These are phyloP conservation scores for Nicotiana benthamiana DNA, from an alignment of 257 asterid genomes.

Conservation along the genomic window DNA sequence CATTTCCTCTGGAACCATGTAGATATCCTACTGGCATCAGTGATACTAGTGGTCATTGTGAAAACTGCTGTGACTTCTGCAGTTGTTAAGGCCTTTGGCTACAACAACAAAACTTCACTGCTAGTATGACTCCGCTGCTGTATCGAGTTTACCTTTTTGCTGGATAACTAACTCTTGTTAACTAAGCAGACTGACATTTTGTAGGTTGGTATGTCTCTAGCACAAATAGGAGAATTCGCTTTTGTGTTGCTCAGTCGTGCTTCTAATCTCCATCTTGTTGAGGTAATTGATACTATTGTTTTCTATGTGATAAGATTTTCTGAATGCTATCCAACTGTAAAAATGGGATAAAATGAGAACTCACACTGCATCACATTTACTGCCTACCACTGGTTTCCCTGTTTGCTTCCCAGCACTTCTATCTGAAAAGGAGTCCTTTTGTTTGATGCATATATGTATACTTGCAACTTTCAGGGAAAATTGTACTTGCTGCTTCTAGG, in stretches of 20 bases:
- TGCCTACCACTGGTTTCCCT: not conserved
- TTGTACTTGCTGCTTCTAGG: constrained; percentile 93
- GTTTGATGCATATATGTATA: not conserved
- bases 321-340: not conserved
- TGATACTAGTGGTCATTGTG: constrained; percentile 76
- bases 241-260: constrained; percentile 98
- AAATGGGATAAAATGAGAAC: not conserved
- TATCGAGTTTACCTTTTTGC: constrained; percentile 4
- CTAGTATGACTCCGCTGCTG: constrained; percentile 48
- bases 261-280: constrained; percentile 96
- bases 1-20: constrained; percentile 98
- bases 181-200: constrained; percentile 2
- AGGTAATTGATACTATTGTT: constrained; percentile 41
- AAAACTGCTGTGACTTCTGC: constrained; percentile 73
- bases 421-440: not conserved
- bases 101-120: constrained; percentile 87
- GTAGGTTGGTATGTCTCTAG: constrained; percentile 98
- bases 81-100: constrained; percentile 95
- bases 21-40: constrained; percentile 95
- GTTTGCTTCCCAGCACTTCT: not conserved
- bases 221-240: constrained; percentile 98
- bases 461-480: constrained; percentile 50
- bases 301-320: not conserved
- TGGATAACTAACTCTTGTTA: not conserved
- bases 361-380: not conserved